Base-by-base conservation (phyloP, 352 stramenopile species). In the Heterotrichella gracilis region DNA sequence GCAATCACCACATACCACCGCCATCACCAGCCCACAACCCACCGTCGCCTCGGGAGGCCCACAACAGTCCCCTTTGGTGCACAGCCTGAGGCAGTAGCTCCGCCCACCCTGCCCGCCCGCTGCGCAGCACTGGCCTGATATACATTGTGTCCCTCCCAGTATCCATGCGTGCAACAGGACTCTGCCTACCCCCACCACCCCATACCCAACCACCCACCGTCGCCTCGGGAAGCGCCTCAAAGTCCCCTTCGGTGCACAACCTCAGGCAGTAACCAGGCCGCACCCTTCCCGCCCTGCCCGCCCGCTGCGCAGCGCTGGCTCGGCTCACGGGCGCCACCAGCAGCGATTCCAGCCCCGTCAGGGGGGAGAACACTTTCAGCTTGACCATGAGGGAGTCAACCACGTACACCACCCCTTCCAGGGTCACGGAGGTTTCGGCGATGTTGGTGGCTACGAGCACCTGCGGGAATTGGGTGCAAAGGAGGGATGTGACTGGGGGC, bases 391-490 rank as follows among this genome's bases (percentile, higher is more conserved):
- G 82, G 24, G 76, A 81, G 72, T 92, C 84, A 69, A 92, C 82
- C 0, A 92, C 83, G 39, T 85, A 75, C 2, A 81, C 85, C 25
- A 92, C 85, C 72, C 93, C 85, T 25, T 91, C 83, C 69, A 96
- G 94, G 1, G 89, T 96, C 3, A 96, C 72, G 0, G 84, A 94
- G 0, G 89, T 96, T 72, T 96, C 88, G 3, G 88, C 89, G 69
- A 96, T 92, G 74, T 95, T 95, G 2, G 88, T 96, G 17, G 84
- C 80, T 13, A 94, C 80, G 23, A 97, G 89, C 42, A 97, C 32
- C 32, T 42, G 4, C 4, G 4, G 32, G 32, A 42, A 4, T 42
- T 17, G 32, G 4, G 4, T 4, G 32, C 32, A n/a, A n/a, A n/a
- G n/a, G n/a, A n/a, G n/a, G n/a, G n/a, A n/a, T n/a, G n/a, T n/a